Percentiles rank a stretch among this genome's conserved stretches.
Conservation (phyloP, 2,329 filamentous ascomycete genomes). For the Cercospora canescens region DNA sequence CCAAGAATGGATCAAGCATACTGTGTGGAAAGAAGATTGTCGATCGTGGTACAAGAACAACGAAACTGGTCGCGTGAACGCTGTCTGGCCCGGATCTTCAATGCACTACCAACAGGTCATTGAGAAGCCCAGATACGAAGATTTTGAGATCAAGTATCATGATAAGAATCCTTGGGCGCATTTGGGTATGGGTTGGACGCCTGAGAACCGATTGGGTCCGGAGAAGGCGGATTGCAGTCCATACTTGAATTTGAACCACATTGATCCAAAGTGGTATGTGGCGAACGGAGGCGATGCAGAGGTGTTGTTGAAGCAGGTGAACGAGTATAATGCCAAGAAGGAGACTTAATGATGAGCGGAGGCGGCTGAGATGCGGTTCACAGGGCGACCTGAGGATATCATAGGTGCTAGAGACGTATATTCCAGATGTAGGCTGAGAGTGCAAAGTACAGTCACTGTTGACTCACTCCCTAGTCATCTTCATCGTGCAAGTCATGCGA, state of each 20-base stretch:
- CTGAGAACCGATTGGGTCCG: constrained; percentile 30
- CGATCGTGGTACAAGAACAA: constrained; percentile 47
- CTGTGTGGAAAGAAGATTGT: constrained; percentile 51
- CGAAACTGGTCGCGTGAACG: constrained; percentile 46
- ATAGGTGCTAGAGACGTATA: background rate
- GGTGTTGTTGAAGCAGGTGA: constrained; percentile 22
- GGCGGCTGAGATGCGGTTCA: background rate
- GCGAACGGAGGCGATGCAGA: constrained; percentile 30
- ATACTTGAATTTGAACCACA: constrained; percentile 41
- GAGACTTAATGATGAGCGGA: background rate
- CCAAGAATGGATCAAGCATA: constrained; percentile 50
- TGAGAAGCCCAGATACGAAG: constrained; percentile 42
- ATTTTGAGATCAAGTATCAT: constrained; percentile 44
- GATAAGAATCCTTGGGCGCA: constrained; percentile 45
- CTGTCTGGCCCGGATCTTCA: constrained; percentile 53
- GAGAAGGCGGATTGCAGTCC: constrained; percentile 38
- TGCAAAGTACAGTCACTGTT: background rate
- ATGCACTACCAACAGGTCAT: constrained; percentile 51
- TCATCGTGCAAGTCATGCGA: background rate
- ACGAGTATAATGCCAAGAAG: constrained; percentile 18
- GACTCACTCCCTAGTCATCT: background rate
- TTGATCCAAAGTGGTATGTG: constrained; percentile 45
- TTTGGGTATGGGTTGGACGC: constrained; percentile 44
- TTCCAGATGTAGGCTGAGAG: background rate
- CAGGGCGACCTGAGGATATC: background rate